Conservation (phyloP, 352 stramenopile genomes). For the Phytophthora hibernalis region DNA sequence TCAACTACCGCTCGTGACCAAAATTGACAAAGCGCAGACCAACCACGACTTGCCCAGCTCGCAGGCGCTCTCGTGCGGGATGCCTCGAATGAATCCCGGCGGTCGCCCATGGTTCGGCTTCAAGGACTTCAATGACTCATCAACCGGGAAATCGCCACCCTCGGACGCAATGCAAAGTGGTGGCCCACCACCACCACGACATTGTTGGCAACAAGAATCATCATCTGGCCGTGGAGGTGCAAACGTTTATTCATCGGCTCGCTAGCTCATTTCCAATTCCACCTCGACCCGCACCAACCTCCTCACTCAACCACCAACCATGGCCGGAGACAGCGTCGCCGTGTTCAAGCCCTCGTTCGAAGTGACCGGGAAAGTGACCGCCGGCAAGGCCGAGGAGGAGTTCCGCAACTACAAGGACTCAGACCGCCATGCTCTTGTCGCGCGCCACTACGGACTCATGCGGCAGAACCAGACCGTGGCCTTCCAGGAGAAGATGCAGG, state of each 20-base stretch:
- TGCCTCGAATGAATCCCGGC: conserved; percentile 6
- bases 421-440: conserved; percentile 65
- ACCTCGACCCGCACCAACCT: background rate
- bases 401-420: conserved; percentile 87
- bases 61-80: background rate
- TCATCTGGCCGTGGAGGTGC: background rate
- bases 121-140: conserved; percentile 13
- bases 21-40: conserved; percentile 11
- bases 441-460: conserved; percentile 86
- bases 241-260: background rate
- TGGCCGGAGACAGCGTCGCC: conserved; percentile 14
- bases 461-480: conserved; percentile 73
- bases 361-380: conserved; percentile 39
- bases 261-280: background rate
- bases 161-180: background rate
- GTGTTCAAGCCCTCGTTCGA: conserved; percentile 31
- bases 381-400: conserved; percentile 72
- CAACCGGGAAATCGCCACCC: conserved; percentile 3
- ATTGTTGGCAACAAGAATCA: background rate
- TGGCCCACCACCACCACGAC: background rate
- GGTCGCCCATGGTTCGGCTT: conserved; percentile 11
- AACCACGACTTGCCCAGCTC: background rate
- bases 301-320: background rate
- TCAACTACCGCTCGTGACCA: conserved; percentile 3
- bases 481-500: conserved; percentile 77